Conservation (phyloP, 2,329 filamentous ascomycete genomes). For the Orbilia brochopaga region DNA sequence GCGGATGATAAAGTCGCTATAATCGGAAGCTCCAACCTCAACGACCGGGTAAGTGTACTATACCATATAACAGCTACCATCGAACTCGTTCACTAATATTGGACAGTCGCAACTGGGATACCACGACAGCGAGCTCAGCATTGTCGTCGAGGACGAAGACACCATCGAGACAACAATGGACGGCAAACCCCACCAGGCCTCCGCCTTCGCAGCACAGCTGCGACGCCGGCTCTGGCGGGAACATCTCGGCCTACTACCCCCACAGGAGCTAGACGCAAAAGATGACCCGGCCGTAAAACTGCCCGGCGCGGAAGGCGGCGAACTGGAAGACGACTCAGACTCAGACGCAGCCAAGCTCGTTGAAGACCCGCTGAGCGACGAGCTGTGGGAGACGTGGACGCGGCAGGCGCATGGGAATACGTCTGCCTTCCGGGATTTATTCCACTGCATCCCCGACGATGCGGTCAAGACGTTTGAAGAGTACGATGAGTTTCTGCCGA, state of each 20-base stretch:
- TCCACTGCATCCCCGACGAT: slow-evolving; percentile 88
- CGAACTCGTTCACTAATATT: not conserved
- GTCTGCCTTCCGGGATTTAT: slow-evolving; percentile 75
- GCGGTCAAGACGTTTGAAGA: slow-evolving; percentile 88
- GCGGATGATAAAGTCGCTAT: slow-evolving; percentile 84
- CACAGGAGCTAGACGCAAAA: slow-evolving; percentile 72
- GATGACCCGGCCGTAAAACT: slow-evolving; percentile 76
- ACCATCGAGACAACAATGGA: slow-evolving; percentile 76
- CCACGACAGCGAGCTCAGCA: slow-evolving; percentile 88
- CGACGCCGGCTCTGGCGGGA: slow-evolving; percentile 86
- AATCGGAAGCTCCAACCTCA: slow-evolving; percentile 87
- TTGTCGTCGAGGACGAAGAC: slow-evolving; percentile 85
- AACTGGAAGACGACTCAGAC: slow-evolving; percentile 68
- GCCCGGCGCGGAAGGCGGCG: slow-evolving; percentile 65
- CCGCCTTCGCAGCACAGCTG: slow-evolving; percentile 81
- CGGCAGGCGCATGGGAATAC: slow-evolving; percentile 73
- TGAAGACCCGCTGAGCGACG: slow-evolving; percentile 69
- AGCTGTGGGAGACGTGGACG: slow-evolving; percentile 73
- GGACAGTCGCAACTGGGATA: slow-evolving; percentile 73
- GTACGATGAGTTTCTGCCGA: slow-evolving; percentile 78
- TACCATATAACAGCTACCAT: not conserved
- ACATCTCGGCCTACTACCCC: slow-evolving; percentile 79
- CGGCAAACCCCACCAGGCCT: slow-evolving; percentile 75
- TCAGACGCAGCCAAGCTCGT: slow-evolving; percentile 71
- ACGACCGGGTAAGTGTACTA: slow-evolving; percentile 68